Evolutionary conservation across 1,284 basidiomycete species (phyloP).

Genomic region (Clitocybe nebularis): DNA sequence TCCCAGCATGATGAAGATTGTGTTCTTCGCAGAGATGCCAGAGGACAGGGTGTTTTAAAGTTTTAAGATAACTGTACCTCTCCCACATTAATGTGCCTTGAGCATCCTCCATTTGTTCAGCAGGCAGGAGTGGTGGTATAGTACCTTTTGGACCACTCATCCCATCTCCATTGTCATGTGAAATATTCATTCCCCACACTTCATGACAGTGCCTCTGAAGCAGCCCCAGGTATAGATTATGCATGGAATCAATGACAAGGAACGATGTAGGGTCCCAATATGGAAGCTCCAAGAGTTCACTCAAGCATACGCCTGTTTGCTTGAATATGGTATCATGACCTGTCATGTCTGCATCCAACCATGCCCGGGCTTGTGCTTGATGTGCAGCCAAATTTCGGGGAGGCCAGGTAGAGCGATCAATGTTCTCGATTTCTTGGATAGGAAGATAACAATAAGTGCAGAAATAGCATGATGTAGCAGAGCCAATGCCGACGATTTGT

Average conservation of each 20-base stretch:
- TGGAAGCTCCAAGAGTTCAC: constrained; percentile 4
- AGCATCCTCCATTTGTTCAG: neutral
- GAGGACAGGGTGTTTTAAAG: neutral
- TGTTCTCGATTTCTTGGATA: constrained; percentile 2
- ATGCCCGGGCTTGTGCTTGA: neutral
- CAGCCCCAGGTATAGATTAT: constrained; percentile 8
- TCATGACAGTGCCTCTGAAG: constrained; percentile 6
- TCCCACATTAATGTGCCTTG: neutral
- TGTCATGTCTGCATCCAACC: neutral
- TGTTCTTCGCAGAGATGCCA: constrained; percentile 1
- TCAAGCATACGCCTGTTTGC: constrained; percentile 5
- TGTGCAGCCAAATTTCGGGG: neutral
- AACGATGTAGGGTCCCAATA: constrained; percentile 8
- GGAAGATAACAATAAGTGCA: constrained; percentile 5
- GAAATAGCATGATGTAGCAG: constrained; percentile 2
- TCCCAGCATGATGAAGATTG: neutral
- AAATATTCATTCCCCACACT: constrained; percentile 4
- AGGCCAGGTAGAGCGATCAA: constrained; percentile 2
- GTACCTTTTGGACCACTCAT: neutral
- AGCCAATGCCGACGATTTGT: neutral
- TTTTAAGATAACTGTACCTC: neutral
- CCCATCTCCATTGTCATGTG: constrained; percentile 1
- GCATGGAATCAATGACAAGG: constrained; percentile 12
- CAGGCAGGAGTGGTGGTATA: neutral
- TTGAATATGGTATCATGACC: constrained; percentile 3